Base-by-base conservation (phyloP, 192 early-diverging fungal species). In the Umbelopsis sp. region DNA sequence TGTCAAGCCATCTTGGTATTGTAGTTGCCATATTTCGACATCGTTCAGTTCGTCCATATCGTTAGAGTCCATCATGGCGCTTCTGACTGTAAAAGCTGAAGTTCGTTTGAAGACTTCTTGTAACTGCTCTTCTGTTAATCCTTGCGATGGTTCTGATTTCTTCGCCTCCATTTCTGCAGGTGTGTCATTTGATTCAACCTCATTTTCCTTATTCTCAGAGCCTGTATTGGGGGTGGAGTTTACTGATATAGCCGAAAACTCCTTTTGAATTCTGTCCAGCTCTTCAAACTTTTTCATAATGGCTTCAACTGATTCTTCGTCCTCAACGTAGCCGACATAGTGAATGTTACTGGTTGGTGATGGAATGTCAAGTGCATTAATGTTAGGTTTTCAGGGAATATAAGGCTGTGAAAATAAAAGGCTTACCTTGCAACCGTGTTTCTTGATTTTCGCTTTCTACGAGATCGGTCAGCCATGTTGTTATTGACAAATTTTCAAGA, bases 271-370 rank as follows among this genome's bases (percentile, higher is more conserved):
- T 4, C 89, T 83, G 67, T 97, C 97, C 21, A 98, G 87, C 78
- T 97, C 95, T 76, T 96, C 92, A 80, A 98, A 98, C 83, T 98
- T 98, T 76, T 94, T 94, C 97, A 98, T 98, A 71, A 98, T 98
- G 6, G 92, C 91, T 45, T 95, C 97, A 16, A 98, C 91, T 0
- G 96, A 96, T 88, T 98, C 97, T 53, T 90, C 91, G 76, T 98
- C 97, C 71, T 97, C 96, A 4, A 97, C 94, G 80, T 98, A 98
- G 36, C 97, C 97, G 32, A 98, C 96, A 87, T 96, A 98, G 68
- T 92, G 85, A 12, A 83, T 85, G 70, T 86, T 88, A 67, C 88
- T 90, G 6, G 45, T 17, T 3, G n/a, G 50, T 14, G 12, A 34
- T 20, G 0, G 52, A 47, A 66, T 25, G 22, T 9, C 47, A 43